These are phyloP conservation scores for Effrenium voratum DNA, from an alignment of 73 alveolate genomes.

Conservation along the genomic window DNA sequence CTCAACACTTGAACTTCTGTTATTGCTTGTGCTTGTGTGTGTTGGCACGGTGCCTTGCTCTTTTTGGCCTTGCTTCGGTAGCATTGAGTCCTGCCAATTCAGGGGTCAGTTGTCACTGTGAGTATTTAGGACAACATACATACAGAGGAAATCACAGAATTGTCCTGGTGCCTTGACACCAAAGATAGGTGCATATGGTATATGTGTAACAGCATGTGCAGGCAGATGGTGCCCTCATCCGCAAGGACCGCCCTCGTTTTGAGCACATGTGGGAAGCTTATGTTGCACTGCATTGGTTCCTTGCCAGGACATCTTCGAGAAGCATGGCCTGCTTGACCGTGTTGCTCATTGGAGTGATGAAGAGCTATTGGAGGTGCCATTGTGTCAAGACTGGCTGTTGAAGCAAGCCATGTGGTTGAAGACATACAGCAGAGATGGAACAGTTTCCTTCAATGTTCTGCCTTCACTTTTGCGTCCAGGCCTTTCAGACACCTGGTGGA, in stretches of 20 bases:
- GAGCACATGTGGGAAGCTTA: not conserved
- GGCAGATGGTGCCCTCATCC: slow-evolving; percentile 93
- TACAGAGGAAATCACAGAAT: too few relatives aligned
- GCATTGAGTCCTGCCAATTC: too few relatives aligned
- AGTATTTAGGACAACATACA: too few relatives aligned
- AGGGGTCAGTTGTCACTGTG: too few relatives aligned
- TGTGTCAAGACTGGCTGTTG: not conserved
- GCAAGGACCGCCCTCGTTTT: slow-evolving; percentile 20
- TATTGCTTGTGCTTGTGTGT: not conserved
- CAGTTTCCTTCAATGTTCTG: too few relatives aligned
- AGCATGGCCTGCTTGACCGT: slow-evolving; percentile 89
- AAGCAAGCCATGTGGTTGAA: too few relatives aligned
- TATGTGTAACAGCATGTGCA: too few relatives aligned
- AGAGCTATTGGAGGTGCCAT: slow-evolving; percentile 49
- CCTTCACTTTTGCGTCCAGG: slow-evolving; percentile 2
- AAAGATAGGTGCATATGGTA: too few relatives aligned
- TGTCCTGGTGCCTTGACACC: too few relatives aligned
- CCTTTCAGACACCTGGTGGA: slow-evolving; percentile 88
- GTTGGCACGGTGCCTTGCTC: not conserved
- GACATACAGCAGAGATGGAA: too few relatives aligned
- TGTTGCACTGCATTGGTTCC: not conserved
- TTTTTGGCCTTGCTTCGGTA: too few relatives aligned
- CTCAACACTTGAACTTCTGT: not conserved
- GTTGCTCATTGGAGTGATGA: slow-evolving; percentile 92
- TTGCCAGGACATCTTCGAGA: slow-evolving; percentile 66